Conservation (phyloP, 1,284 basidiomycete genomes). For the Fomitiporia mediterranea region DNA sequence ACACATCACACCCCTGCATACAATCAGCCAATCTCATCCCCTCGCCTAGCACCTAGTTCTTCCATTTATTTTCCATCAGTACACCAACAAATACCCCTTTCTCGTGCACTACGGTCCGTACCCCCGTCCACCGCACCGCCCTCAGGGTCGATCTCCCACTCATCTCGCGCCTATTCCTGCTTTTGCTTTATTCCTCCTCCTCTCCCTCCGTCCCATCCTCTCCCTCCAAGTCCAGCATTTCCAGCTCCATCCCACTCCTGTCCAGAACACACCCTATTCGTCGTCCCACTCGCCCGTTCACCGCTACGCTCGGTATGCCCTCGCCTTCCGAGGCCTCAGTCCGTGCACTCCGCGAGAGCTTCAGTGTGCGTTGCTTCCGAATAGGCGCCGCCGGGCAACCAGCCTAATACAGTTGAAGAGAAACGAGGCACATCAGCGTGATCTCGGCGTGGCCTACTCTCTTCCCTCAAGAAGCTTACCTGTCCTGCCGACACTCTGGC, state of each 20-base stretch:
- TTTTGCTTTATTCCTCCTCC: slow-evolving; percentile 35
- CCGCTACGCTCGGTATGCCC: slow-evolving; percentile 53
- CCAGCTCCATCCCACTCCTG: slow-evolving; percentile 51
- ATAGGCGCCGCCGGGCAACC: slow-evolving; percentile 46
- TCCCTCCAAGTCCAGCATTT: slow-evolving; percentile 74
- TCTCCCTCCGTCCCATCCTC: slow-evolving; percentile 50
- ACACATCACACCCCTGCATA: not conserved
- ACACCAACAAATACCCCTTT: not conserved
- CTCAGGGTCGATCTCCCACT: slow-evolving; percentile 20
- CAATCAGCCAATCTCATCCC: not conserved
- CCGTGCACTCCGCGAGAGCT: slow-evolving; percentile 10
- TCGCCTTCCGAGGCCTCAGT: slow-evolving; percentile 37
- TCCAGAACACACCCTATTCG: slow-evolving; percentile 72
- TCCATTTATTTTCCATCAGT: slow-evolving; percentile 12
- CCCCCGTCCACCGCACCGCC: not conserved
- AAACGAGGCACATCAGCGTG: slow-evolving; percentile 23
- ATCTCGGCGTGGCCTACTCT: slow-evolving; percentile 16
- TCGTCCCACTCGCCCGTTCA: slow-evolving; percentile 70
- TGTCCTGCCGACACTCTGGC: slow-evolving; percentile 49
- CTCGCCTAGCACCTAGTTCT: not conserved
- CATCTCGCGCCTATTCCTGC: too few relatives aligned
- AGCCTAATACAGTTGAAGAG: slow-evolving; percentile 36
- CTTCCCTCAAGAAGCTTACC: slow-evolving; percentile 34
- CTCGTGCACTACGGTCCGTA: not conserved
- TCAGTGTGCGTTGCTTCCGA: slow-evolving; percentile 51